Conservation (phyloP, 192 early-diverging fungal genomes). For the Coemansia reversa region DNA sequence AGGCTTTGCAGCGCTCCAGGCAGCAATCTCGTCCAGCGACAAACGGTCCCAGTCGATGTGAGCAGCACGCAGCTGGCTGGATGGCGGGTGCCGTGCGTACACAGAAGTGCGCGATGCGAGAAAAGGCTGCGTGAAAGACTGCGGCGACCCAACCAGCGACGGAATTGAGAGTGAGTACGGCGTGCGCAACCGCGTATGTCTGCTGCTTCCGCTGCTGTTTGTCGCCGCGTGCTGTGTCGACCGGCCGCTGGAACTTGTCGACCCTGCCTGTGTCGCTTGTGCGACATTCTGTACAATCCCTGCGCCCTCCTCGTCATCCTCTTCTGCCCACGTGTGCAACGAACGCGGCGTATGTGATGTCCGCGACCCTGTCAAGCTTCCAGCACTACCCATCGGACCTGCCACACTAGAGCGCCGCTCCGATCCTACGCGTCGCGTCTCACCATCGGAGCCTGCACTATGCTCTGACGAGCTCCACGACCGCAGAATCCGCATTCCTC, state of each 20-base stretch:
- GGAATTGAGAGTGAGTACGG: constrained; percentile 51
- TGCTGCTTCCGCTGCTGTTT: constrained; percentile 16
- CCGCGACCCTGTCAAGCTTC: constrained; percentile 17
- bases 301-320: constrained; percentile 37
- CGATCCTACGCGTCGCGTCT: constrained; percentile 1
- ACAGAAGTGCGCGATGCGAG: constrained; percentile 50
- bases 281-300: constrained; percentile 1
- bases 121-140: constrained; percentile 52
- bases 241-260: constrained; percentile 31
- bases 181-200: constrained; percentile 33
- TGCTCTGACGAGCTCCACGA: constrained; percentile 55
- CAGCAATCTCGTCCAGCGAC: constrained; percentile 42
- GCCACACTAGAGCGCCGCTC: constrained; percentile 40
- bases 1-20: neutral
- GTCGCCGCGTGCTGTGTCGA: constrained; percentile 10
- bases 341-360: constrained; percentile 34
- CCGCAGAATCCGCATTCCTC: constrained; percentile 27
- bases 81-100: constrained; percentile 48
- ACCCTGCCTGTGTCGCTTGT: constrained; percentile 22
- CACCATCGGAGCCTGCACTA: constrained; percentile 14
- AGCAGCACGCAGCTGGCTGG: constrained; percentile 52
- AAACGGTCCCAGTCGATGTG: constrained; percentile 54
- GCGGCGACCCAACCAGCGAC: constrained; percentile 48
- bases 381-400: constrained; percentile 28
- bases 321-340: constrained; percentile 51